Conservation (phyloP, 2,329 filamentous ascomycete species). For the Neonectria ditissima region DNA sequence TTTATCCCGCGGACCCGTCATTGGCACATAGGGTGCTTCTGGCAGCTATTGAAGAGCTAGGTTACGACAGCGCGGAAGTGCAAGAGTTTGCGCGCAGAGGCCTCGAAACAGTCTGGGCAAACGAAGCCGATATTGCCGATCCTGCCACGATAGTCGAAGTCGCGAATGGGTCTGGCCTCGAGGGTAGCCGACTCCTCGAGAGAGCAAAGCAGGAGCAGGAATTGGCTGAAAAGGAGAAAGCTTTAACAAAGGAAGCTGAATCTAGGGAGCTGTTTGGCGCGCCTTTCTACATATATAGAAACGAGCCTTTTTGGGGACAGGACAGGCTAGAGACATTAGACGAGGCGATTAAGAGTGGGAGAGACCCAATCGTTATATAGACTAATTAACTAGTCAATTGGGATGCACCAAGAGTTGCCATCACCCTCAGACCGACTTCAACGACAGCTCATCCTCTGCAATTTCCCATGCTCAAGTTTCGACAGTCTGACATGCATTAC, state of each 20-base stretch:
- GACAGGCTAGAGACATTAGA: conserved; percentile 6
- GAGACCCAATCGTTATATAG: background rate
- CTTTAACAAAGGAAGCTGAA: background rate
- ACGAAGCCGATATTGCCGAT: conserved; percentile 7
- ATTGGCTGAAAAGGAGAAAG: background rate
- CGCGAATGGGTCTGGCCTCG: background rate
- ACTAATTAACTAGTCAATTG: no score
- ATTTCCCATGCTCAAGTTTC: background rate
- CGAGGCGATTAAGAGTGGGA: conserved; percentile 3
- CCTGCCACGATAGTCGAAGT: background rate
- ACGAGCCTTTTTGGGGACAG: conserved; percentile 7
- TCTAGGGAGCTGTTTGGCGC: background rate
- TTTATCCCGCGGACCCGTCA: background rate
- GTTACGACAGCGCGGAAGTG: conserved; percentile 16
- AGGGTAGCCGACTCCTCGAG: background rate
- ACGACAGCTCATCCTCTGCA: background rate
- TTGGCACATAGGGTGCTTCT: background rate
- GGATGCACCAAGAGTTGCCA: no score
- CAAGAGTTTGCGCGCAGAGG: conserved; percentile 25
- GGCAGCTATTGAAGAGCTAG: background rate
- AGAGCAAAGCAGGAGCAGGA: background rate
- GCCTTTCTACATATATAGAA: background rate
- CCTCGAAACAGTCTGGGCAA: conserved; percentile 4
- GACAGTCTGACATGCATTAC: background rate
- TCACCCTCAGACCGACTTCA: no score